Base-by-base conservation (phyloP, 2,329 filamentous ascomycete genomes). In the Alternaria tenuissima region DNA sequence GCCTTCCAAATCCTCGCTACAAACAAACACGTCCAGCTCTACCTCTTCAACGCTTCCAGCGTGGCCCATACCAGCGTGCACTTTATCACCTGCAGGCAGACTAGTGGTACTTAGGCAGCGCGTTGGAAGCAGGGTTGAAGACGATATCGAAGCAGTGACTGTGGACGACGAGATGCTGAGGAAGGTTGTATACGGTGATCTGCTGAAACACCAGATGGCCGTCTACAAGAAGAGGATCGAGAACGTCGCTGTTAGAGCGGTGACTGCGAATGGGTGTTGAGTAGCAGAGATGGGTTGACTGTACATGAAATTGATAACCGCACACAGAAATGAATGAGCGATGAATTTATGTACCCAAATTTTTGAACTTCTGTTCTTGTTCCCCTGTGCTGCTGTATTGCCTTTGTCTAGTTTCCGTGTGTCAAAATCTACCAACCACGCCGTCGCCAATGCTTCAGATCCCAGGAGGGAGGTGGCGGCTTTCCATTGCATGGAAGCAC, bases 101-200 rank as follows among this genome's bases (percentile, higher is more conserved):
- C 80, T 93, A 44, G 83, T 94, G 3, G 82, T 93, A 14, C 79
- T 95, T 46, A 74, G 76, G 47, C 80, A 82, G 16, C 81, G 59
- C 20, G 49, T 58, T 0, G 74, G 67, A 1, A 64, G 86, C 81
- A 56, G 42, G 3, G 59, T 78, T 79, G 59, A 73, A 26, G 72
- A 73, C 49, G 86, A 88, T 5, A 86, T 93, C 0, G 85, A 91
- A 47, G 91, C 91, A 2, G 89, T 89, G 62, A 84, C 88, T 9
- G 85, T 89, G 8, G 86, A 82, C 0, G 91, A 95, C 64, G 86
- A 89, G 43, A 83, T 91, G 72, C 77, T 96, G 52, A 82, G 90
- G 24, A 84, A 83, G 2, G 85, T 93, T 0, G 83, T 96, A 4
- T 96, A 93, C 85, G 93, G 93, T 0, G 92, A 96, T 74, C 91